phyloP scores from a whole-genome alignment of 495 filamentous ascomycete genomes.

The Penicillium canescens region DNA sequence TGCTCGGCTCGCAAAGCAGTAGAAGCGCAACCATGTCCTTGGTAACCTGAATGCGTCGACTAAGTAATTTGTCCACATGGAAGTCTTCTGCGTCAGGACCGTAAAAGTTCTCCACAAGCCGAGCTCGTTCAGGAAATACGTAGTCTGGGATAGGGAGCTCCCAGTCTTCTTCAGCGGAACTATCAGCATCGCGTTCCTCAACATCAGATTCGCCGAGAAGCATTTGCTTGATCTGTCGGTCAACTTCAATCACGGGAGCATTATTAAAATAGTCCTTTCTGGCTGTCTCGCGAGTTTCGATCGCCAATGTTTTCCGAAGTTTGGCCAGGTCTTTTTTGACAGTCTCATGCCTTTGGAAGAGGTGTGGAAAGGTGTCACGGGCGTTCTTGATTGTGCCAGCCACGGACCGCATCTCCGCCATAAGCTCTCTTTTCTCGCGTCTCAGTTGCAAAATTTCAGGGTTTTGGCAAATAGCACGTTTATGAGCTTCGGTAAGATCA shows the following conservation, averaged over 20 bases:
- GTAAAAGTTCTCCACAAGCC: slow-evolving; percentile 31
- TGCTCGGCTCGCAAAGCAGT: slow-evolving; percentile 2
- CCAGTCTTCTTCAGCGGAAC: slow-evolving; percentile 17
- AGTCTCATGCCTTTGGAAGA: slow-evolving; percentile 25
- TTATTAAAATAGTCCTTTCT: slow-evolving; percentile 32
- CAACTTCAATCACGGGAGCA: slow-evolving; percentile 24
- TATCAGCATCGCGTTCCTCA: slow-evolving; percentile 17
- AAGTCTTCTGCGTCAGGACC: slow-evolving; percentile 24
- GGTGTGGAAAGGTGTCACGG: slow-evolving; percentile 19
- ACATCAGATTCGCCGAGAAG: slow-evolving; percentile 19
- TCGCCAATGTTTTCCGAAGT: slow-evolving; percentile 23
- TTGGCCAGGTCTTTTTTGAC: slow-evolving; percentile 22
- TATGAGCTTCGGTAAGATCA: slow-evolving; percentile 25
- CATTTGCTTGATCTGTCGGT: slow-evolving; percentile 28
- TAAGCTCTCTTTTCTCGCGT: slow-evolving; percentile 31
- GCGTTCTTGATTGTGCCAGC: slow-evolving; percentile 25
- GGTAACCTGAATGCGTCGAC: slow-evolving; percentile 28
- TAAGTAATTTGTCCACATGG: slow-evolving; percentile 26
- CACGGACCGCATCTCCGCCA: slow-evolving; percentile 29
- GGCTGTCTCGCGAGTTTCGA: slow-evolving; percentile 23
- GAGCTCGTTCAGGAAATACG: slow-evolving; percentile 27
- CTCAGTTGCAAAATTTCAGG: slow-evolving; percentile 23
- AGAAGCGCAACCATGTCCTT: slow-evolving; percentile 28
- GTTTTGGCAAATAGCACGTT: slow-evolving; percentile 24
- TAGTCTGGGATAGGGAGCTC: slow-evolving; percentile 21